A percentile compares a stretch with the other conserved stretches of the same genome.
Conservation (phyloP, 2,329 filamentous ascomycete species). For the Diplodia intermedia region DNA sequence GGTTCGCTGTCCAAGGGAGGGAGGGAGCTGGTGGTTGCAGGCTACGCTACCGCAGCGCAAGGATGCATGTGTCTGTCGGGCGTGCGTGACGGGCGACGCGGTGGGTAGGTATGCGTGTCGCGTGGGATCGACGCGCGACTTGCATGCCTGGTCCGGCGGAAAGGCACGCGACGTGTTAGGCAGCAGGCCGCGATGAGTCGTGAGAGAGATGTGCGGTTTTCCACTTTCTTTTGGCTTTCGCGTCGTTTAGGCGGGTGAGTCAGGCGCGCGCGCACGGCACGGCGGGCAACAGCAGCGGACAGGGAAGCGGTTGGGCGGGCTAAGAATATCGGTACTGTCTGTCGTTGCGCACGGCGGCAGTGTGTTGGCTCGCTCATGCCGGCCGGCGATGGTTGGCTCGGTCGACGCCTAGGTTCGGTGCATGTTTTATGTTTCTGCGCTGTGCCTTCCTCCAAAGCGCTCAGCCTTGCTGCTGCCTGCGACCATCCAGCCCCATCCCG, state of each 20-base stretch:
- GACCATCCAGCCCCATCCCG: background rate
- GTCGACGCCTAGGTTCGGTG: background rate
- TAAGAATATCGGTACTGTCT: background rate
- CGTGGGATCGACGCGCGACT: slow-evolving; percentile 1
- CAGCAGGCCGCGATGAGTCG: background rate
- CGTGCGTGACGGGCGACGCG: too few species aligned
- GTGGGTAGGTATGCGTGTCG: background rate
- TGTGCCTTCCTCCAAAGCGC: too few species aligned
- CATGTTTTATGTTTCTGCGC: slow-evolving; percentile 8
- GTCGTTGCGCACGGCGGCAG: background rate
- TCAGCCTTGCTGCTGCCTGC: slow-evolving; percentile 2
- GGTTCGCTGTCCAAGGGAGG: background rate
- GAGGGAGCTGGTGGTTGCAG: background rate
- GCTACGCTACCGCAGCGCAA: background rate
- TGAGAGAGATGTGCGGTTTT: background rate
- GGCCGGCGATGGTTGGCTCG: background rate
- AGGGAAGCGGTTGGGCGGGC: background rate
- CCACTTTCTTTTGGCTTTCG: background rate
- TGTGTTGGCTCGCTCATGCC: background rate
- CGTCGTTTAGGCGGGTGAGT: background rate
- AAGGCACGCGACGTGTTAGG: background rate
- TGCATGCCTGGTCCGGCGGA: background rate
- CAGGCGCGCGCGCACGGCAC: slow-evolving; percentile 5
- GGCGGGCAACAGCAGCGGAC: background rate
- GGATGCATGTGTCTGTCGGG: background rate